phyloP scores from a whole-genome alignment of 2,329 filamentous ascomycete species.

The Volutella citrinella region DNA sequence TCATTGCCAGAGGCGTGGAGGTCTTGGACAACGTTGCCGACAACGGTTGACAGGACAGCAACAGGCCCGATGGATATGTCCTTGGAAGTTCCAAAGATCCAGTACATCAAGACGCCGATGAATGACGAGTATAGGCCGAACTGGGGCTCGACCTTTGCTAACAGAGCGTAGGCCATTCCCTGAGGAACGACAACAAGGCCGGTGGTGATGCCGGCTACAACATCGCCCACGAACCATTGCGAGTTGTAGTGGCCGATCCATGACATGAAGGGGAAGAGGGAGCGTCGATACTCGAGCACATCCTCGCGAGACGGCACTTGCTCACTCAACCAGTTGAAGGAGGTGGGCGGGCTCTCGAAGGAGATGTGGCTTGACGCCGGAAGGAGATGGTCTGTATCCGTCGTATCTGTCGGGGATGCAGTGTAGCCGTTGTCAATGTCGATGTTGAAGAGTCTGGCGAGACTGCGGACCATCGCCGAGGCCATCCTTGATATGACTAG shows the following conservation, averaged over 20 bases:
- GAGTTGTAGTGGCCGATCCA: conserved; percentile 90
- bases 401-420: conserved; percentile 55
- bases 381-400: conserved; percentile 75
- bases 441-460: conserved; percentile 82
- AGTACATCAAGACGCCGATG: conserved; percentile 91
- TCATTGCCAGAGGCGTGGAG: conserved; percentile 56
- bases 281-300: conserved; percentile 58
- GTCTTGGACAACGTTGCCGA: conserved; percentile 74
- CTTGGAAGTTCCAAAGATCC: conserved; percentile 97
- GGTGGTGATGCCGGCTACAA: conserved; percentile 69
- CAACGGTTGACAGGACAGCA: conserved; percentile 89
- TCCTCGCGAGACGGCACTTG: conserved; percentile 58
- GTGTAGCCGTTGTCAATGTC: conserved; percentile 61
- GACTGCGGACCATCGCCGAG: conserved; percentile 63
- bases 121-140: conserved; percentile 88
- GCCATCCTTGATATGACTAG: conserved; percentile 17
- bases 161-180: conserved; percentile 88
- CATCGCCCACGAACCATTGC: conserved; percentile 84
- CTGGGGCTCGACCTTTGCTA: conserved; percentile 76
- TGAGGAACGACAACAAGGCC: conserved; percentile 83
- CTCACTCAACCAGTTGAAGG: conserved; percentile 66
- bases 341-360: conserved; percentile 80
- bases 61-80: conserved; percentile 98
- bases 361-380: conserved; percentile 70
- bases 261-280: conserved; percentile 81